Evolutionary conservation across 2,329 filamentous ascomycete genomes (phyloP), one percentile per base, ranked within the genome.

Genomic region (Trichoderma koningiopsis): DNA sequence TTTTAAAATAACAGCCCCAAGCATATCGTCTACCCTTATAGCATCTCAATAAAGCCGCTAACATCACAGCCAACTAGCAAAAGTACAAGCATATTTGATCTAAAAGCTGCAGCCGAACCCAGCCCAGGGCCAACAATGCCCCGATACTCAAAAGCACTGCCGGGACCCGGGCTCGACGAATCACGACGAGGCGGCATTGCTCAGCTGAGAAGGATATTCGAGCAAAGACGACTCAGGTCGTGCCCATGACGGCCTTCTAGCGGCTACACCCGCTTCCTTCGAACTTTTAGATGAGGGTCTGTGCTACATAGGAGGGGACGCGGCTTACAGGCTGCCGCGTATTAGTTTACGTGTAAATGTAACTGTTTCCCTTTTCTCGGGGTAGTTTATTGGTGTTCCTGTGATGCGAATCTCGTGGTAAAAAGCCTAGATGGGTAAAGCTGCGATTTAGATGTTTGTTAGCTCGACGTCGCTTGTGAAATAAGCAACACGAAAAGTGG

Each of bases 371-470:
- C 16, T 16, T 6, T 24, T 56, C 14, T 13, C n/a, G 19, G 7
- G 31, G 37, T 0, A 27, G 10, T 5, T n/a, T 14, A 66, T 58
- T 58, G 63, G 53, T 58, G 37, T 56, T 56, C 62, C 22, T 65
- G 40, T 40, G 64, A 52, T 22, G 19, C n/a, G 57, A 19, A 24
- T 47, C 49, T 70, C 68, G 68, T 61, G 55, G 56, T 61, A 70
- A 68, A 29, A 70, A 68, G 68, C 68, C 68, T 35, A 67, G 52
- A 60, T n/a, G 64, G 55, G 64, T 29, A 49, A 52, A 47, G 64
- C 49, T 65, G 27, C 52, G 6, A 16, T 55, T 5, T 31, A 53
- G 22, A 13, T 14, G n/a, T 11, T 52, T 22, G 3, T 49, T 49
- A 49, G 47, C 40, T 53, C 49, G 49, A 29, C 8, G 43, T 22